Evolutionary conservation across 163 green algal genomes (phyloP).

Genomic region (Scenedesmus sp.): DNA sequence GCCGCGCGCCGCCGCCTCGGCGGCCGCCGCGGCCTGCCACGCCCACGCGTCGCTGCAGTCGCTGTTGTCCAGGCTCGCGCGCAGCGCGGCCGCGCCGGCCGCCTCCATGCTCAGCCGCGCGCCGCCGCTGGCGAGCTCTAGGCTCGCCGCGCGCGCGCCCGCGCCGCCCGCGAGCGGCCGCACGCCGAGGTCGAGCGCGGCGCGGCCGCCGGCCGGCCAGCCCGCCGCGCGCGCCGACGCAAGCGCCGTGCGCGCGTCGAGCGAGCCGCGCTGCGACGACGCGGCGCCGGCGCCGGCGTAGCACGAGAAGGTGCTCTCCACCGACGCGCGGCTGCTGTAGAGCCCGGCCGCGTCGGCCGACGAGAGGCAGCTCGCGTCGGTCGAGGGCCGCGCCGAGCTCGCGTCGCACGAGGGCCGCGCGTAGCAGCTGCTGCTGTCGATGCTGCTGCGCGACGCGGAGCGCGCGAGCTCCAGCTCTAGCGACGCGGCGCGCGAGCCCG

Average conservation of each 20-base stretch:
- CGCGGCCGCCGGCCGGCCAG: neutral
- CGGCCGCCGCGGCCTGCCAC: conserved; percentile 2
- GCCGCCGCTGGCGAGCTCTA: conserved; percentile 11
- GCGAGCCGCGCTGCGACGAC: neutral
- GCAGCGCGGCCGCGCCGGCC: too few species aligned
- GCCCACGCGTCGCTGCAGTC: conserved; percentile 12
- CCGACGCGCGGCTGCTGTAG: too few species aligned
- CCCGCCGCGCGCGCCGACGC: neutral
- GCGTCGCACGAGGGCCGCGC: too few species aligned
- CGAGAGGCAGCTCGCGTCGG: too few species aligned
- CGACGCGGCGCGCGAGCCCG: too few species aligned
- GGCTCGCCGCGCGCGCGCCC: conserved; percentile 12
- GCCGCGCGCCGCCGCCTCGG: conserved; percentile 5
- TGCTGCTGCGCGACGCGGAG: too few species aligned
- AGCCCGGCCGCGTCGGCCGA: neutral
- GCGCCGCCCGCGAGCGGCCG: too few species aligned
- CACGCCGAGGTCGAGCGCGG: conserved; percentile 1
- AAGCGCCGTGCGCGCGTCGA: neutral
- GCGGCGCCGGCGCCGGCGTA: neutral
- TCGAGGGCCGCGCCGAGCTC: too few species aligned
- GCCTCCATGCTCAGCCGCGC: neutral
- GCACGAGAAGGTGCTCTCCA: too few species aligned
- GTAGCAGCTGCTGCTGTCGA: too few species aligned
- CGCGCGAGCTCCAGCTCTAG: too few species aligned
- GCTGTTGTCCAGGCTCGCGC: conserved; percentile 17